A percentile compares a stretch with the other conserved stretches of the same genome.
Evolutionary conservation across 345 rosid genomes (phyloP).

Genomic region (Lagerstroemia speciosa): DNA sequence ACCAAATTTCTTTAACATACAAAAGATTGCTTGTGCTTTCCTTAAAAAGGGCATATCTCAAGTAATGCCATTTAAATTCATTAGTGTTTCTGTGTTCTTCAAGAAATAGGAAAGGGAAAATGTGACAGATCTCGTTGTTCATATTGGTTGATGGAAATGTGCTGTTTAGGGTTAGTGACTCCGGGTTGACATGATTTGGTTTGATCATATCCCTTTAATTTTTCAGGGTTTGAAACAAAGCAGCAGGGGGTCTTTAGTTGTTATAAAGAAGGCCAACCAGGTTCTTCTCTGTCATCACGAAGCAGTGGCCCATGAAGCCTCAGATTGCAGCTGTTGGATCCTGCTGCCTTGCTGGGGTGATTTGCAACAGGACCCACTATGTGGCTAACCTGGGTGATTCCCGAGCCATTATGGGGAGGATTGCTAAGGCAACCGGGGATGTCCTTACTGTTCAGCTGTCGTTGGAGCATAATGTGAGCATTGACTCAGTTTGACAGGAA

Average conservation of each 20-base stretch:
- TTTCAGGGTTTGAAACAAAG: slow-evolving; percentile 66
- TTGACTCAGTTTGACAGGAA: slow-evolving; percentile 88
- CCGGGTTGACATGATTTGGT: neutral
- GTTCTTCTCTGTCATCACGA: slow-evolving; percentile 69
- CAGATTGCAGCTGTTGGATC: slow-evolving; percentile 98
- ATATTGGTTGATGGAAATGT: neutral
- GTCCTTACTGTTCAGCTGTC: slow-evolving; percentile 78
- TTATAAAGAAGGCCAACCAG: slow-evolving; percentile 73
- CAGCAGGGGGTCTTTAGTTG: slow-evolving; percentile 73
- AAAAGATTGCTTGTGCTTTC: no score
- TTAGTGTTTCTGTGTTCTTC: neutral
- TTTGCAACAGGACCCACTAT: slow-evolving; percentile 69
- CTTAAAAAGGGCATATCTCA: no score
- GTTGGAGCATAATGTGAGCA: slow-evolving; percentile 77
- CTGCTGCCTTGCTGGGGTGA: slow-evolving; percentile 80
- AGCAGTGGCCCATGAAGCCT: slow-evolving; percentile 88
- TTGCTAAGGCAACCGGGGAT: slow-evolving; percentile 74
- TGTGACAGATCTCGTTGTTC: neutral
- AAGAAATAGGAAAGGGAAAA: neutral
- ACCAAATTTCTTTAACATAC: neutral
- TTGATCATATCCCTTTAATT: neutral
- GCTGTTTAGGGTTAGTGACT: no score
- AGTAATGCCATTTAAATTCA: neutral
- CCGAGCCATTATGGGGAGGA: slow-evolving; percentile 88
- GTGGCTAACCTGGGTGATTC: slow-evolving; percentile 92